Conservation (phyloP, 768 basidiomycete species). For the Mrakia blollopis region DNA sequence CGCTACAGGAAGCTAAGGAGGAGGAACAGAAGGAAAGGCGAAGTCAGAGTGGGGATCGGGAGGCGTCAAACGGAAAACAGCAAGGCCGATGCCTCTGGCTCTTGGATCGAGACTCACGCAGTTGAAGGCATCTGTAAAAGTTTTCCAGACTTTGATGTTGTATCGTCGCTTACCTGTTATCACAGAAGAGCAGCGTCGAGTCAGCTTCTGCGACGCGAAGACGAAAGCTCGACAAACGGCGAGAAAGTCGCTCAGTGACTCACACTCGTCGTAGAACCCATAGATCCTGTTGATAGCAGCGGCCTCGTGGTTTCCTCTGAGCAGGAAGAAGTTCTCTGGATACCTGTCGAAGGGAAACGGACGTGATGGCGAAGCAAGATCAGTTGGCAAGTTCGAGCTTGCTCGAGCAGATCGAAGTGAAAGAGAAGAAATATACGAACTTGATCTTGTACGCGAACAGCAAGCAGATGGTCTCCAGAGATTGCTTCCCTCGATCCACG, state of each 20-base stretch:
- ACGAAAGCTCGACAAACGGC: not conserved
- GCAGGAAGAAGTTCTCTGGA: slow-evolving; percentile 99
- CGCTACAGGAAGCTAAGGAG: no score
- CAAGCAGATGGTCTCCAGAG: slow-evolving; percentile 96
- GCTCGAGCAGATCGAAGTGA: not conserved
- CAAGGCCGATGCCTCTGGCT: slow-evolving; percentile 98
- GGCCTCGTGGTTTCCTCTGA: slow-evolving; percentile 98
- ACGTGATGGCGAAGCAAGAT: slow-evolving; percentile 57
- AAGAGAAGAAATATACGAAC: no score
- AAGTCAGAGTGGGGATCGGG: not conserved
- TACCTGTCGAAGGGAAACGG: slow-evolving; percentile 76
- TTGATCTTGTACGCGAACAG: slow-evolving; percentile 87
- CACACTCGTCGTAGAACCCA: slow-evolving; percentile 99
- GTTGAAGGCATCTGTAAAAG: slow-evolving; percentile 99
- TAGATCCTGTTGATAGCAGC: slow-evolving; percentile 99
- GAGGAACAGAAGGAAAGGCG: no score
- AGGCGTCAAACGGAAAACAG: no score
- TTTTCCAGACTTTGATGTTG: slow-evolving; percentile 99
- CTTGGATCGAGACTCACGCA: slow-evolving; percentile 95
- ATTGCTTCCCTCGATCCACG: slow-evolving; percentile 98
- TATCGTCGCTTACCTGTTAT: slow-evolving; percentile 98
- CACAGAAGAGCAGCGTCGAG: not conserved
- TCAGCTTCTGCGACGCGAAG: no score
- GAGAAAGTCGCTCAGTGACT: slow-evolving; percentile 43
- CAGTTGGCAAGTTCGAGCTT: no score